Base-by-base conservation (phyloP, 345 rosid species). In the Noccaea caerulescens region DNA sequence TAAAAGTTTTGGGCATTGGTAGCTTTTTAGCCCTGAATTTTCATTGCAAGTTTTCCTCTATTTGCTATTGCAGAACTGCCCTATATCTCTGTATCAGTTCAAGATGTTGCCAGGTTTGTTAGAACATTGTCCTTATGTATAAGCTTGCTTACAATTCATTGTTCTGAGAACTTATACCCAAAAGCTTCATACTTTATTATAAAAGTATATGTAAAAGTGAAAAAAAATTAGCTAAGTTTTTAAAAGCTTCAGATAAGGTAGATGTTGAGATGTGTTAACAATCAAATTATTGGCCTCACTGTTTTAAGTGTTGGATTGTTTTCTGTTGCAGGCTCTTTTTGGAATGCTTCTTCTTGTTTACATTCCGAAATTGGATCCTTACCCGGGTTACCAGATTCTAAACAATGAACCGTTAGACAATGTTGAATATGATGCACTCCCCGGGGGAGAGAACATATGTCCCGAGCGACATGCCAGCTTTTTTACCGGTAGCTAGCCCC, bases 401-500 rank as follows among this genome's bases (percentile, higher is more conserved):
- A 69, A 79, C 60, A 20, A 55, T 13, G 96, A 89, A 69, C 46
- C 78, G 42, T 67, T 79, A 50, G 84, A 88, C 10, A 65, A 82
- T 69, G 75, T 52, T 81, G 91, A 84, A 71, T 94, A 91, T 68
- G 90, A 85, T 80, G 87, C 80, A 75, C 96, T 91, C 71, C 83
- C 81, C 3, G 93, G 63, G 69, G 96, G 84, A 67, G 94, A 89
- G 71, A 58, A 78, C 53, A 71, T 89, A 65, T 94, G 95, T 75
- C 97, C 99, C 0, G 97, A 94, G 86, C 82, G 87, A 72, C 80
- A 23, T 33, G 93, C 76, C 79, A 80, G 65, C 75, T 68, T 94
- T 71, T 54, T 86, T 71, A 89, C 97, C 50, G 82, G 99, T 91
- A 85, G 84, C 89, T 84, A 82, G 10, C 75, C 72, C 43, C 65